phyloP scores from a whole-genome alignment of 345 rosid genomes.

The Eucalyptus globulus region DNA sequence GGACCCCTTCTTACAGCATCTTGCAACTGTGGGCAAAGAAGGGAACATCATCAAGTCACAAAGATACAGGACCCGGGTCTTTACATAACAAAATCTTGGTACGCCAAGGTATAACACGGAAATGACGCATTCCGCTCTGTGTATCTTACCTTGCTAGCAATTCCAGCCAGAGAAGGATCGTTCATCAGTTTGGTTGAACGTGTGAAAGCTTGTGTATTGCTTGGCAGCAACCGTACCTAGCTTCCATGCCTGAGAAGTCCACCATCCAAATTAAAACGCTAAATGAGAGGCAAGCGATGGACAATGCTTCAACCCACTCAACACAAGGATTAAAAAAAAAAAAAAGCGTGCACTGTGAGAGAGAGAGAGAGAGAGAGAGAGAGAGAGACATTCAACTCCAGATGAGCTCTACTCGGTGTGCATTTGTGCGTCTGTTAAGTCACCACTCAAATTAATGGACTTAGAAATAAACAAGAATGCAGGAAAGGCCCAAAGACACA shows the following conservation, averaged over 20 bases:
- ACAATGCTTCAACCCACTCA: not conserved
- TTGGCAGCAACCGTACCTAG: constrained; percentile 67
- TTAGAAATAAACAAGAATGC: too few relatives aligned
- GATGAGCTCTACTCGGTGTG: too few relatives aligned
- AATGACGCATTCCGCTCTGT: not conserved
- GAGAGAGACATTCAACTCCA: too few relatives aligned
- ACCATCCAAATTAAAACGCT: not conserved
- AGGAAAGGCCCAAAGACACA: too few relatives aligned
- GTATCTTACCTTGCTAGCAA: constrained; percentile 42
- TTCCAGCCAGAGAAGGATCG: constrained; percentile 42
- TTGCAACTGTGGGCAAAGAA: constrained; percentile 50
- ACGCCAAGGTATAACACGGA: not conserved
- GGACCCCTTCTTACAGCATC: constrained; percentile 84
- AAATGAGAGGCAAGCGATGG: not conserved
- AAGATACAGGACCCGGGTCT: not conserved
- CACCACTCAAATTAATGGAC: too few relatives aligned
- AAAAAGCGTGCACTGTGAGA: too few relatives aligned
- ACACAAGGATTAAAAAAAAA: not conserved
- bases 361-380: too few relatives aligned
- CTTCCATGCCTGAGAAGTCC: constrained; percentile 60
- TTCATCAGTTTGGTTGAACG: constrained; percentile 31
- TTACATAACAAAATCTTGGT: not conserved
- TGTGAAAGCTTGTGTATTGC: constrained; percentile 50
- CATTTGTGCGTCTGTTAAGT: too few relatives aligned
- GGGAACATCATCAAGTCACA: not conserved